Conservation (phyloP, 2,329 filamentous ascomycete genomes). For the Pyrenophora graminea region DNA sequence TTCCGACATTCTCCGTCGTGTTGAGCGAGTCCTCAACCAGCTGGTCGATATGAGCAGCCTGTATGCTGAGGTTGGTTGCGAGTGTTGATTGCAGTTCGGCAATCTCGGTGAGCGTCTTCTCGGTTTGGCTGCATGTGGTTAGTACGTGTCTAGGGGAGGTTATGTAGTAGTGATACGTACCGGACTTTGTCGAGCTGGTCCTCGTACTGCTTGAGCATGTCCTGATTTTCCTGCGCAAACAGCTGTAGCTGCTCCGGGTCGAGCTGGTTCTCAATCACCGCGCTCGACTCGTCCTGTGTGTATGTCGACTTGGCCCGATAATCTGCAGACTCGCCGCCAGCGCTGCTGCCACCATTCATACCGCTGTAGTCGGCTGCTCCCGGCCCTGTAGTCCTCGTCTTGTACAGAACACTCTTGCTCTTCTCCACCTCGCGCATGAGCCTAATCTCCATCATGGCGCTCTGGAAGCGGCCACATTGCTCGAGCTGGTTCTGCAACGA, state of each 20-base stretch:
- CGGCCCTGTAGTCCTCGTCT: slow-evolving; percentile 54
- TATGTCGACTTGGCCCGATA: slow-evolving; percentile 34
- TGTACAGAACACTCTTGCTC: slow-evolving; percentile 82
- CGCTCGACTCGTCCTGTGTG: slow-evolving; percentile 28
- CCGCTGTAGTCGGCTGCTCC: slow-evolving; percentile 25
- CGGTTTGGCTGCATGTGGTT: slow-evolving; percentile 67
- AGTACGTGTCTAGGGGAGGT: slow-evolving; percentile 9
- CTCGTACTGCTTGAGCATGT: slow-evolving; percentile 91
- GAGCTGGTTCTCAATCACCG: slow-evolving; percentile 61
- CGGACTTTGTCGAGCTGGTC: slow-evolving; percentile 92
- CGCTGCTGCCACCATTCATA: slow-evolving; percentile 19
- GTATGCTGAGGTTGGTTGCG: slow-evolving; percentile 80
- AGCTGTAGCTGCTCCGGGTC: slow-evolving; percentile 86
- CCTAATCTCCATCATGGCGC: slow-evolving; percentile 90
- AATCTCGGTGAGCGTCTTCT: slow-evolving; percentile 90
- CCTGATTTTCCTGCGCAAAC: slow-evolving; percentile 90
- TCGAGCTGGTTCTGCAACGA: slow-evolving; percentile 77
- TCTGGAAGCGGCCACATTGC: slow-evolving; percentile 75
- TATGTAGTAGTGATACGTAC: slow-evolving; percentile 57
- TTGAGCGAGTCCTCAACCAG: slow-evolving; percentile 80
- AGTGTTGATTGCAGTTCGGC: slow-evolving; percentile 89
- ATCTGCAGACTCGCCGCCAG: slow-evolving; percentile 13
- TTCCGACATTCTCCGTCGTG: slow-evolving; percentile 83
- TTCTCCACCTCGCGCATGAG: slow-evolving; percentile 85
- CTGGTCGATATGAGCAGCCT: slow-evolving; percentile 87